A percentile compares a stretch with the other conserved stretches of the same genome.
Conservation (phyloP, 2,329 filamentous ascomycete species). For the Epichloe sibirici region DNA sequence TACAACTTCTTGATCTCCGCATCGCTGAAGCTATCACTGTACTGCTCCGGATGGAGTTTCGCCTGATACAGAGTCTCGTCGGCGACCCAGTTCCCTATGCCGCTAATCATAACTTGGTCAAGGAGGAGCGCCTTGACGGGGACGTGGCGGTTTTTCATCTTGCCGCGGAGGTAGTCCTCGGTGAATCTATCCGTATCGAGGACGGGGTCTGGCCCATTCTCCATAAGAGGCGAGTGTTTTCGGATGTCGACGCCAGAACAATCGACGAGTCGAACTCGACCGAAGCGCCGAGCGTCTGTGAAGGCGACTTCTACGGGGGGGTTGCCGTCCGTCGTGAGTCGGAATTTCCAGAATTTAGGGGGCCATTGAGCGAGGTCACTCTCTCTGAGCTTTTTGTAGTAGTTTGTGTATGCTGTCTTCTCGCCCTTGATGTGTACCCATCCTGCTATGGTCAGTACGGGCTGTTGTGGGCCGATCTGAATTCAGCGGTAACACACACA, state of each 20-base stretch:
- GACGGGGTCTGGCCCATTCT: slow-evolving; percentile 91
- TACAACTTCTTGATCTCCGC: slow-evolving; percentile 61
- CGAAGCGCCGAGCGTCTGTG: slow-evolving; percentile 70
- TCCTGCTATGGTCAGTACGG: slow-evolving; percentile 25
- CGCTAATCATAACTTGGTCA: slow-evolving; percentile 79
- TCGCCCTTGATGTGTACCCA: slow-evolving; percentile 83
- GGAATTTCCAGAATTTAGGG: slow-evolving; percentile 81
- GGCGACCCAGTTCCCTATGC: slow-evolving; percentile 94
- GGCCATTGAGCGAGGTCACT: slow-evolving; percentile 61
- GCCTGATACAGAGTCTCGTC: slow-evolving; percentile 91
- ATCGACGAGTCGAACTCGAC: slow-evolving; percentile 69
- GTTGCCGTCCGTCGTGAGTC: slow-evolving; percentile 50
- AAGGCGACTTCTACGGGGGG: slow-evolving; percentile 59
- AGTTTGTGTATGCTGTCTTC: slow-evolving; percentile 65
- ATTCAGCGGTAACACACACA: slow-evolving; percentile 12
- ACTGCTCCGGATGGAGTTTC: slow-evolving; percentile 82
- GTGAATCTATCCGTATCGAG: slow-evolving; percentile 69
- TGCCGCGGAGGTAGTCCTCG: slow-evolving; percentile 57
- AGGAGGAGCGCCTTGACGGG: slow-evolving; percentile 82
- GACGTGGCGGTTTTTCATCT: slow-evolving; percentile 64
- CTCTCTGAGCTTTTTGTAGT: slow-evolving; percentile 60
- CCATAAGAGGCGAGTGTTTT: slow-evolving; percentile 63
- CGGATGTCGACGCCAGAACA: slow-evolving; percentile 67
- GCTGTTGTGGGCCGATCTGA: background rate
- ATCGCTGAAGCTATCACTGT: slow-evolving; percentile 68